Conservation (phyloP, 805 yeast species). For the Pichia scutulata region DNA sequence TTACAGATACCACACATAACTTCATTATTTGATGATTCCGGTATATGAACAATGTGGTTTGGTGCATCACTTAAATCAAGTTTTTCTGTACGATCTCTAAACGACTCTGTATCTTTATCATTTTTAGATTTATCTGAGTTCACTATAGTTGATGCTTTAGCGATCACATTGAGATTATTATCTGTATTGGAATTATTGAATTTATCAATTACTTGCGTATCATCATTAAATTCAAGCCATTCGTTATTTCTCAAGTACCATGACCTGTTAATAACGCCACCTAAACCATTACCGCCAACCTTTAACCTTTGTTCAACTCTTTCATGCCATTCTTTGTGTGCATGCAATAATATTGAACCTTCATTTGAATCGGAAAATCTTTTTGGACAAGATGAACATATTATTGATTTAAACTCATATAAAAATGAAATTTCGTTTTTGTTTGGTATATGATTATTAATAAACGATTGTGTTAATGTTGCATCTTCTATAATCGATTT, state of each 20-base stretch:
- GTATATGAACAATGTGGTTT: constrained; percentile 51
- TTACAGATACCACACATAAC: constrained; percentile 63
- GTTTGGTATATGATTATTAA: constrained; percentile 32
- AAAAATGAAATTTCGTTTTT: constrained; percentile 31
- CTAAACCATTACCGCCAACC: constrained; percentile 22
- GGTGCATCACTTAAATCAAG: constrained; percentile 26
- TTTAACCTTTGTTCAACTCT: constrained; percentile 75
- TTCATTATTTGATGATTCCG: constrained; percentile 54
- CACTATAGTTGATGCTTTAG: background rate
- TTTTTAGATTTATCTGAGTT: background rate
- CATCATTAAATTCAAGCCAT: constrained; percentile 71
- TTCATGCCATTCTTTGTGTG: constrained; percentile 94
- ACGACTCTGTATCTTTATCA: constrained; percentile 2
- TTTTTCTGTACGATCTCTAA: background rate
- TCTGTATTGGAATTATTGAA: constrained; percentile 9
- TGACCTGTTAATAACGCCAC: constrained; percentile 62
- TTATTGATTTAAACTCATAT: constrained; percentile 59
- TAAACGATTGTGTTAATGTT: constrained; percentile 29
- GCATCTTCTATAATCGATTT: constrained; percentile 18
- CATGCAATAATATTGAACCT: constrained; percentile 46
- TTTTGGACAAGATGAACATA: constrained; percentile 87
- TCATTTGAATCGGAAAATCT: constrained; percentile 58
- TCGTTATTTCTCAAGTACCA: constrained; percentile 72
- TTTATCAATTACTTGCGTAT: constrained; percentile 30
- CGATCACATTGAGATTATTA: background rate